Evolutionary conservation across 345 rosid species (phyloP).

Genomic region (Arabidopsis suecica): DNA sequence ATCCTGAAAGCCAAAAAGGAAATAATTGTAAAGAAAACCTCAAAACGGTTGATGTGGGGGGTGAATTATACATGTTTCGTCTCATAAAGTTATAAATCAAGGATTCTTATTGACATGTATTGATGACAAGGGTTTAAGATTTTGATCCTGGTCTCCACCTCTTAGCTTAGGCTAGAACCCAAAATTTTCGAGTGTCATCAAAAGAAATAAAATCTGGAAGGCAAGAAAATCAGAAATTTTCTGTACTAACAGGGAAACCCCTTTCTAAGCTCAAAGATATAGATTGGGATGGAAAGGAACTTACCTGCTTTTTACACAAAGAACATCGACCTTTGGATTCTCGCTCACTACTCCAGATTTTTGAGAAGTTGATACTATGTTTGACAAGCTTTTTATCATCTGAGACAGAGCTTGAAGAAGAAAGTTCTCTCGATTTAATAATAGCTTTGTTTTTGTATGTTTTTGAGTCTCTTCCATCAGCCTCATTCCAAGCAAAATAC

Average conservation of each 20-base stretch:
- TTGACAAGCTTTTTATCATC: conserved; percentile 66
- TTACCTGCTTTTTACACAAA: conserved; percentile 81
- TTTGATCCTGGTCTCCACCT: conserved; percentile 17
- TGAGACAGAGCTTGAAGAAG: conserved; percentile 61
- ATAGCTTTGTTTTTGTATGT: conserved; percentile 54
- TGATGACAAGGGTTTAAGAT: conserved; percentile 16
- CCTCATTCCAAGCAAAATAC: conserved; percentile 75
- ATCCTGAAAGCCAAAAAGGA: conserved; percentile 55
- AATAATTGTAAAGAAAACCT: conserved; percentile 7
- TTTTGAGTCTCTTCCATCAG: conserved; percentile 55
- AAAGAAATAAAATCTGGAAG: background rate
- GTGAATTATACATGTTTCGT: conserved; percentile 1
- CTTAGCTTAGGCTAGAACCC: conserved; percentile 3
- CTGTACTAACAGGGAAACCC: background rate
- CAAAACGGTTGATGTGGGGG: background rate
- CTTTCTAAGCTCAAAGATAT: conserved; percentile 9
- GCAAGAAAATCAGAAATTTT: background rate
- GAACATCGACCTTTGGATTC: conserved; percentile 75
- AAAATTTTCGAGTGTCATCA: background rate
- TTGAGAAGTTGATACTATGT: conserved; percentile 74
- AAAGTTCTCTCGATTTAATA: conserved; percentile 63
- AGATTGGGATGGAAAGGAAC: conserved; percentile 31
- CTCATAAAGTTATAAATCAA: background rate
- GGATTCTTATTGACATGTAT: conserved; percentile 14
- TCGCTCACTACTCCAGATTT: conserved; percentile 91